A percentile compares a stretch with the other conserved stretches of the same genome.
Evolutionary conservation across 164 flowering plant genomes (phyloP).

Genomic region (Vitis rupestris): DNA sequence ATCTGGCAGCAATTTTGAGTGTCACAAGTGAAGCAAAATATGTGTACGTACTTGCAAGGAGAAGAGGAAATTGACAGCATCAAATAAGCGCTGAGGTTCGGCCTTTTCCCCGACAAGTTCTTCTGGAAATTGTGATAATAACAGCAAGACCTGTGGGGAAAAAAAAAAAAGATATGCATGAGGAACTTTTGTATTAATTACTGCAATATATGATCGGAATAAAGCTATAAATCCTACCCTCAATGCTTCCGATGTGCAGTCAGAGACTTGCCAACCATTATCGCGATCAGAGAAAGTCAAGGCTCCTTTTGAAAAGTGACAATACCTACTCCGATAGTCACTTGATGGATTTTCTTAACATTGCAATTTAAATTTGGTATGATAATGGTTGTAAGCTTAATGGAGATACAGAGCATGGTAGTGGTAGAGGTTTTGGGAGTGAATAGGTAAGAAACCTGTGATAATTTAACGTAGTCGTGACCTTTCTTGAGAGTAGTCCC

Average conservation of each 20-base stretch:
- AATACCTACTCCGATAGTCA: slow-evolving; percentile 43
- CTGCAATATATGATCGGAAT: neutral
- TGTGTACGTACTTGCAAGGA: slow-evolving; percentile 40
- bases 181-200: neutral
- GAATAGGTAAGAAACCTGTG: slow-evolving; percentile 24
- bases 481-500: slow-evolving; percentile 30
- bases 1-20: no score
- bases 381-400: no score
- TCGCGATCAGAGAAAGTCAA: slow-evolving; percentile 67
- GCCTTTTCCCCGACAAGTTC: slow-evolving; percentile 51
- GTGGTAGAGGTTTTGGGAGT: neutral
- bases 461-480: slow-evolving; percentile 34
- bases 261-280: slow-evolving; percentile 73
- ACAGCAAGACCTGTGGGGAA: slow-evolving; percentile 41
- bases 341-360: slow-evolving; percentile 54
- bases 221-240: slow-evolving; percentile 28
- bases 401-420: no score
- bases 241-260: slow-evolving; percentile 60
- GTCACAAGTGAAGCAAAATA: no score
- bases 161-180: no score
- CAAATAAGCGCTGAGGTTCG: slow-evolving; percentile 34
- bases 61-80: slow-evolving; percentile 47
- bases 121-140: slow-evolving; percentile 43
- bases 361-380: slow-evolving; percentile 9
- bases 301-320: slow-evolving; percentile 58